Base-by-base conservation (phyloP, 331 rosid genomes). In the Saraca asoca region DNA sequence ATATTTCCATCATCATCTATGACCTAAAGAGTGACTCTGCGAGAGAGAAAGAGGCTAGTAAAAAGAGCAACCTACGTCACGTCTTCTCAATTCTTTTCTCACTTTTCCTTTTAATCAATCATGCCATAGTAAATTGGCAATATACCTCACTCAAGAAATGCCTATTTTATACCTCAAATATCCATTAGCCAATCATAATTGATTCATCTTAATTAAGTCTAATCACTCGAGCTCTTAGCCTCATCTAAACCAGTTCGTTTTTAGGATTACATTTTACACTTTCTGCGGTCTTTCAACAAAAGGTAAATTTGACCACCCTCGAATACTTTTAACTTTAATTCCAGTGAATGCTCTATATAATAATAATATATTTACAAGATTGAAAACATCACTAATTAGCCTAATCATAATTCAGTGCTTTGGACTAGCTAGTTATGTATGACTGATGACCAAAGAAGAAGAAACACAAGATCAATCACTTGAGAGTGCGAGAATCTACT, bases 301-400 rank as follows among this genome's bases (percentile, higher is more conserved):
- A 69, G 79, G 79, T 45, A 15, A 31, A 29, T 61, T 80, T 80
- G 85, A 80, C 79, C 68, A n/a, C 49, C 39, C 51, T 64, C 48
- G 49, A 6, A 69, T n/a, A n/a, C n/a, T 45, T 68, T 61, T 6
- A 35, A 29, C 35, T 5, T 48, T 39, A 58, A 24, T 24, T 24
- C 31, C 31, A 24, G n/a, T 73, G 44, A 68, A 59, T 13, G 53
- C 46, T 13, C 65, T 52, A 71, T 61, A 24, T 49, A 45, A 66
- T 52, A 69, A 24, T 70, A 24, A 24, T 24, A 24, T 24, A 24
- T 24, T 24, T 9, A 38, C 8, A 63, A 57, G 62, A 69, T 16
- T 34, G 50, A 62, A 20, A 2, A 46, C 38, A 63, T 62, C 70
- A 68, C 71, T 64, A 35, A 75, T 68, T 76, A 57, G 70, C 56